Base-by-base conservation (phyloP, 2,329 filamentous ascomycete genomes). In the Mycosphaerella arachidis region DNA sequence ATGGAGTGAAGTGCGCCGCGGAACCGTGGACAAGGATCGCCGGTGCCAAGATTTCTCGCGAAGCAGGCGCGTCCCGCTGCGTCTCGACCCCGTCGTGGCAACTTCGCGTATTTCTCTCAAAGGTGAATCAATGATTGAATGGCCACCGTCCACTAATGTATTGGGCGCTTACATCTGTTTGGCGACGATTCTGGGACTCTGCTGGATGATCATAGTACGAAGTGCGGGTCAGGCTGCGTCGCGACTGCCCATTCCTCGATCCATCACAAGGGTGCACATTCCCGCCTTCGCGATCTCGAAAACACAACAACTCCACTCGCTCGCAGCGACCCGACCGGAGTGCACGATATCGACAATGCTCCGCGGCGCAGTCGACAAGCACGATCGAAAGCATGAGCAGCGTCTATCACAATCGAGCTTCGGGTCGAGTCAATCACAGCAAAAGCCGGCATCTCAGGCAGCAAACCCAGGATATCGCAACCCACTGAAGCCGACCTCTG, bases 361-460 rank as follows among this genome's bases (percentile, higher is more conserved):
- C 57, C 72, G 73, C 54, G 68, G 73, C 51, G 78, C 77, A 24
- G 67, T 78, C 24, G 70, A 76, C 57, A 71, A 69, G 33, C 73
- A 78, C 63, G 68, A 76, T 59, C 68, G 74, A 57, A 67, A 72
- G 61, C 65, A 66, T 9, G 68, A 71, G 31, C 64, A 64, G 67
- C 12, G 72, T 65, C 58, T 69, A n/a, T 68, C 77, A 4, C 84
- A 85, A 70, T 78, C 82, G 59, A 74, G 83, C 16, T 84, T 86
- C 63, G 79, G 83, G 4, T 85, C 84, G 1, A 86, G 81, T 72
- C 85, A 80, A 65, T 81, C 82, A 12, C 73, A 79, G 57, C 50
- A 33, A 52, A 78, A 82, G 57, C 75, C 83, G 65, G 80, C 61
- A 27, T 55, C 63, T 57, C 59, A 48, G 45, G 55, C 60, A 20